phyloP scores from a whole-genome alignment of 2,329 filamentous ascomycete genomes.

The Pezicula rhizophila region DNA sequence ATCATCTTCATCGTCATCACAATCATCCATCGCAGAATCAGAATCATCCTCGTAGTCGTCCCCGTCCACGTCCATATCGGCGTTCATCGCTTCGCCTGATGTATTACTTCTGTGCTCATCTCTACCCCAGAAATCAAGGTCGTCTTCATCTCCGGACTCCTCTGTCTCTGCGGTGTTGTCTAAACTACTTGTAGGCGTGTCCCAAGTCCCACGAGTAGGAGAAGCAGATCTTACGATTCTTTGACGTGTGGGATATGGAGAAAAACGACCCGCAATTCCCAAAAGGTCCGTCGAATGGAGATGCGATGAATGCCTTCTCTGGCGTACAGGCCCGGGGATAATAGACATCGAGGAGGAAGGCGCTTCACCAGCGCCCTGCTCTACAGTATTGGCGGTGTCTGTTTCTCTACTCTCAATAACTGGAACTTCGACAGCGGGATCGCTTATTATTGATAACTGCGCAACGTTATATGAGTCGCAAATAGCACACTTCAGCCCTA shows the following conservation, averaged over 20 bases:
- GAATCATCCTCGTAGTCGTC: conserved; percentile 32
- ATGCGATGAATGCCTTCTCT: conserved; percentile 26
- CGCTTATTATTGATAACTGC: conserved; percentile 54
- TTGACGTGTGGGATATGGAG: conserved; percentile 18
- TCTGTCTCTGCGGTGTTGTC: conserved; percentile 37
- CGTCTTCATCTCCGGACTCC: conserved; percentile 42
- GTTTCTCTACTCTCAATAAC: conserved; percentile 16
- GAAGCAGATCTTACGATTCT: conserved; percentile 28
- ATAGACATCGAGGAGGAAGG: conserved; percentile 4
- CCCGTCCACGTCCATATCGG: conserved; percentile 24
- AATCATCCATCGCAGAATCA: conserved; percentile 22
- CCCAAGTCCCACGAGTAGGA: conserved; percentile 25
- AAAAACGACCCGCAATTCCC: conserved; percentile 13
- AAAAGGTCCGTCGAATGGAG: conserved; percentile 9
- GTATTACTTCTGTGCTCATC: conserved; percentile 32
- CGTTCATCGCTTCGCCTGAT: conserved; percentile 19
- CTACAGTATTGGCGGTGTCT: conserved; percentile 11
- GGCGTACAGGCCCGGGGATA: conserved; percentile 10
- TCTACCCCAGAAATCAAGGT: conserved; percentile 41
- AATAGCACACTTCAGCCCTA: conserved; percentile 81
- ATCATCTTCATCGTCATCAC: conserved; percentile 35
- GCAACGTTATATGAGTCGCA: conserved; percentile 67
- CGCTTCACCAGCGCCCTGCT: conserved; percentile 12
- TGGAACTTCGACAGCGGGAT: conserved; percentile 22
- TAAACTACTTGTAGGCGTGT: conserved; percentile 13